Evolutionary conservation across 176 grass and related monocot genomes (phyloP).

Genomic region (Themeda triandra): DNA sequence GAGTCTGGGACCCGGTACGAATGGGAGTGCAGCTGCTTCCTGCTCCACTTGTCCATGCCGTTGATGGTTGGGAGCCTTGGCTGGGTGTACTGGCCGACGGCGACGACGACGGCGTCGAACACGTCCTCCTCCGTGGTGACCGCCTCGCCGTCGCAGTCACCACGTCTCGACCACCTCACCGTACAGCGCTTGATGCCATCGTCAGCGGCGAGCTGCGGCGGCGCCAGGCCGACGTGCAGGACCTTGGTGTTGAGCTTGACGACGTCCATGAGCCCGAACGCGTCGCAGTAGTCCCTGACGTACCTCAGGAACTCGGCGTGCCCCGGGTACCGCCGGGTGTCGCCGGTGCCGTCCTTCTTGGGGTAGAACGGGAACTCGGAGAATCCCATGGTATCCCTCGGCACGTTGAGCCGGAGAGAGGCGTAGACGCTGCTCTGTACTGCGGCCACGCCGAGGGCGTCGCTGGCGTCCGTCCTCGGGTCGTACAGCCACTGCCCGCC

Average conservation of each 20-base stretch:
- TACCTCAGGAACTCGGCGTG: constrained; percentile 36
- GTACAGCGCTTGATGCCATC: background rate
- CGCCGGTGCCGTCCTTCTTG: background rate
- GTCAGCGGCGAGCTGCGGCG: too few relatives aligned
- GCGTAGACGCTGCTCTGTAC: constrained; percentile 30
- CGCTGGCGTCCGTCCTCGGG: background rate
- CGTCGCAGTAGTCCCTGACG: constrained; percentile 32
- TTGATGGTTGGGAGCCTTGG: constrained; percentile 21
- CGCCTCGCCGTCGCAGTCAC: background rate
- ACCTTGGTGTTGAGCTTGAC: constrained; percentile 40
- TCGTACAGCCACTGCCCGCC: constrained; percentile 56
- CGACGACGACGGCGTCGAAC: constrained; percentile 35
- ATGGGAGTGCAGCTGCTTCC: too few relatives aligned
- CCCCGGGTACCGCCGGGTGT: constrained; percentile 19
- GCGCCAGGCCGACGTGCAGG: background rate
- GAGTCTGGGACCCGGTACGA: too few relatives aligned
- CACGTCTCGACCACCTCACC: background rate
- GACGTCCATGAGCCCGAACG: constrained; percentile 28
- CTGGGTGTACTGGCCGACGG: constrained; percentile 17
- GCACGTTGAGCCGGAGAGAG: constrained; percentile 1
- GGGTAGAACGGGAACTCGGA: constrained; percentile 31
- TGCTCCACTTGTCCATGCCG: background rate
- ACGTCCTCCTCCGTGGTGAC: background rate
- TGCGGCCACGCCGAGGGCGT: constrained; percentile 6
- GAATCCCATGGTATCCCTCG: background rate